These are phyloP conservation scores for Symbiodinium pilosum DNA, from an alignment of 73 alveolate species.

Conservation along the genomic window DNA sequence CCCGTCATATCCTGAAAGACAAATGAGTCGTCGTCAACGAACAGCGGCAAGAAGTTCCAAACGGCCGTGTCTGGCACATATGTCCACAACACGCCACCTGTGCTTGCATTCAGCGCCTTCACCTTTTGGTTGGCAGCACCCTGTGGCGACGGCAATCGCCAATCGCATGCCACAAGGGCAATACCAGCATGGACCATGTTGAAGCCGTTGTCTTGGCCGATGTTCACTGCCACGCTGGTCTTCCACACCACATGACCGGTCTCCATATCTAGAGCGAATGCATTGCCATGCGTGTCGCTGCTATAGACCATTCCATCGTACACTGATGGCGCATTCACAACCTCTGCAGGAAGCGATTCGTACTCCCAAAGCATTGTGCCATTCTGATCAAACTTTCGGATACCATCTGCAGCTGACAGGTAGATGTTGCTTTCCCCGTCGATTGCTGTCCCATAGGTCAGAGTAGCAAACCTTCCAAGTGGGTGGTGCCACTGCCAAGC, in stretches of 20 bases:
- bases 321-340: constrained; percentile 32
- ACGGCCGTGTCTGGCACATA: constrained; percentile 29
- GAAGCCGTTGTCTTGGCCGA: constrained; percentile 76
- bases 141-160: constrained; percentile 21
- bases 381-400: constrained; percentile 26
- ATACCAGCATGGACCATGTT: constrained; percentile 59
- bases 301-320: constrained; percentile 29
- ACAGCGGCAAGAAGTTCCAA: constrained; percentile 60
- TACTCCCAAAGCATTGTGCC: constrained; percentile 11
- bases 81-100: constrained; percentile 37
- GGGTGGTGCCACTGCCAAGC: constrained; percentile 79
- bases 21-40: not conserved
- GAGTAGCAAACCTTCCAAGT: constrained; percentile 4
- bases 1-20: not conserved
- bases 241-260: not conserved
- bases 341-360: constrained; percentile 17
- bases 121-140: constrained; percentile 43
- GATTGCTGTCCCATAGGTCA: constrained; percentile 63
- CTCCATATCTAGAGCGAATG: not conserved
- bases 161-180: constrained; percentile 21
- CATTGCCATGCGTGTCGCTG: constrained; percentile 19
- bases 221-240: not conserved
- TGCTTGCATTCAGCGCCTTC: constrained; percentile 54
- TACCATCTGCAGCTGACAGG: constrained; percentile 66
- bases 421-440: constrained; percentile 23